Base-by-base conservation (phyloP, 78 protist species). In the Trichosphaerium sp. region DNA sequence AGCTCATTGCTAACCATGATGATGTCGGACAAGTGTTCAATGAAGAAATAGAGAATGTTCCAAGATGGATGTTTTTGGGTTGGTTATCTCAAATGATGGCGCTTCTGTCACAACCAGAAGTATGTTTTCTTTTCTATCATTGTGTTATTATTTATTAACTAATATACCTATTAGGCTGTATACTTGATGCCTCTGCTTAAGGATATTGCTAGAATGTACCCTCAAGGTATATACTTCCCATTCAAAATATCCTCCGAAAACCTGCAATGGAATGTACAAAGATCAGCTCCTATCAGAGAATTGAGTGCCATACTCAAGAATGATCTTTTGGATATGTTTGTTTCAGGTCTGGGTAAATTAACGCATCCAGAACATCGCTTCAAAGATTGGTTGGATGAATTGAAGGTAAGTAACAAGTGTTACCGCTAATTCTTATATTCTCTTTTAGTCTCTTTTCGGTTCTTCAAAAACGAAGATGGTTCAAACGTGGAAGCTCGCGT, bases 11-110 rank as follows among this genome's bases (percentile, higher is more conserved):
- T 54, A 79, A 64, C 21, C 37, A 60, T 6, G 12, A 40, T 4
- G 28, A 41, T 0, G 28, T 61, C 43, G 31, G 11, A 8, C 40
- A 29, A 1, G 75, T 65, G 4, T 60, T 59, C 52, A 55, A 49
- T 11, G 39, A 61, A 7, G 11, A 38, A 12, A 34, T 37, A 4
- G 49, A 38, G 18, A 28, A 11, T 7, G 73, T 75, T n/a, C 88
- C 88, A 18, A 25, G 67, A 44, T 83, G 88, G 88, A 69, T 75
- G 82, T 64, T 83, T 35, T 61, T 83, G 34, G 31, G 68, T 37
- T 83, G 88, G 88, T 31, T 69, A 18, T 54, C 84, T 43, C 88
- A 83, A 52, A 70, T 76, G 60, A 68, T 83, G 52, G 84, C 81
- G 21, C 54, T 74, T 38, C 51, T 74, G 23, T 72, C 64, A 42